Conservation (phyloP, 2,329 filamentous ascomycete species). For the Ophiocordyceps polyrhachis-furcata region DNA sequence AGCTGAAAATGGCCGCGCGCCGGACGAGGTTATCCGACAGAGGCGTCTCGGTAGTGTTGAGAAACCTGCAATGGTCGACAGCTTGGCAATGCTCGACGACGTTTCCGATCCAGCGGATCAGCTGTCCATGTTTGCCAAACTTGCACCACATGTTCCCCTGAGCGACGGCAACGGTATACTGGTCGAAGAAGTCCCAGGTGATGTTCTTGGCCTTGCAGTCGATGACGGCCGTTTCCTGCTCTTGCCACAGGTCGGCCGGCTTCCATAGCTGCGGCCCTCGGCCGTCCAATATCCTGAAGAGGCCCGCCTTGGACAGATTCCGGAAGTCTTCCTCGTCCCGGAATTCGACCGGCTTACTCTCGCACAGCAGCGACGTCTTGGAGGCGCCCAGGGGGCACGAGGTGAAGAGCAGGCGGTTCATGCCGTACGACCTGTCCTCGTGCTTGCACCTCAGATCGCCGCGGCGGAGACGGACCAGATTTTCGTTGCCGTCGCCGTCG, state of each 20-base stretch:
- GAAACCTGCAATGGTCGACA: too few species aligned
- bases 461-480: too few species aligned
- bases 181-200: not conserved
- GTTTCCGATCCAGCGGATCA: not conserved
- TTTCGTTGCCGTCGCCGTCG: too few species aligned
- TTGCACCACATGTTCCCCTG: not conserved
- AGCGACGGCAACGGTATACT: not conserved
- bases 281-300: not conserved
- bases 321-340: not conserved
- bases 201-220: not conserved
- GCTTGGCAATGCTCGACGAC: too few species aligned
- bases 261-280: not conserved
- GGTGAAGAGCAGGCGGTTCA: not conserved
- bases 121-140: not conserved
- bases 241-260: not conserved
- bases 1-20: not conserved
- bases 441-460: too few species aligned
- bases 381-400: not conserved
- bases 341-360: not conserved
- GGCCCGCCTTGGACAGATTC: not conserved
- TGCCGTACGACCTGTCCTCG: too few species aligned
- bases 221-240: not conserved
- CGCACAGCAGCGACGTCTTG: not conserved
- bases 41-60: not conserved
- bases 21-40: not conserved